Evolutionary conservation across 2,329 filamentous ascomycete genomes (phyloP), one percentile per base, ranked within the genome.

Genomic region (Ceratocystis ficicola): DNA sequence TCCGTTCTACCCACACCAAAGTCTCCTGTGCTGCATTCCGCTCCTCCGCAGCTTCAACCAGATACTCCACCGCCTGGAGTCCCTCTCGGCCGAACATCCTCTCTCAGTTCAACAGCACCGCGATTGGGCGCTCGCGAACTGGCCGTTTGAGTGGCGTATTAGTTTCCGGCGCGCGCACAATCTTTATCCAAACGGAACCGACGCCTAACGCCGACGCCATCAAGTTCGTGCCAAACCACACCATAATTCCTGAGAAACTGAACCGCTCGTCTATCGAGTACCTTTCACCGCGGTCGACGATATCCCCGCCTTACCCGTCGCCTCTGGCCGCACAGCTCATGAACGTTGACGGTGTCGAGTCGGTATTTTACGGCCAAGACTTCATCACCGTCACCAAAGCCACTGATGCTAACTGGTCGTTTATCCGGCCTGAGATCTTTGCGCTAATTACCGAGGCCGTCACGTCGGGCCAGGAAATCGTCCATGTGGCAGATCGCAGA

Each of bases 311-410:
- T 1, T 85, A 96, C 74, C 90, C 93, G 2, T 97, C 93, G 22
- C 92, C 90, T 20, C 84, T 99, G 52, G 94, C 94, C 4, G 88
- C 92, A 44, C 86, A 91, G 75, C 83, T 99, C 63, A 87, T 97
- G 81, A 92, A 90, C 74, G 88, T 96, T 68, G 94, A 97, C 73
- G 94, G 94, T 57, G 88, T 97, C n/a, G 92, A 88, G 2, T 87
- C 90, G 1, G 89, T 99, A 25, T 97, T 97, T 77, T 96, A 95
- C 76, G 94, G 93, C 64, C 78, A 85, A 44, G 92, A 99, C 75
- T 97, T 96, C 78, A 97, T 99, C 76, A 99, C 94, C 12, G 88
- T 99, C 44, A 96, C 89, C 55, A 99, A 99, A 76, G 85, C 89
- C 61, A 81, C 85, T 69, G 89, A 94, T 70, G 89, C 88, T 2